phyloP scores from a whole-genome alignment of 345 rosid genomes.

The Populus simonii region DNA sequence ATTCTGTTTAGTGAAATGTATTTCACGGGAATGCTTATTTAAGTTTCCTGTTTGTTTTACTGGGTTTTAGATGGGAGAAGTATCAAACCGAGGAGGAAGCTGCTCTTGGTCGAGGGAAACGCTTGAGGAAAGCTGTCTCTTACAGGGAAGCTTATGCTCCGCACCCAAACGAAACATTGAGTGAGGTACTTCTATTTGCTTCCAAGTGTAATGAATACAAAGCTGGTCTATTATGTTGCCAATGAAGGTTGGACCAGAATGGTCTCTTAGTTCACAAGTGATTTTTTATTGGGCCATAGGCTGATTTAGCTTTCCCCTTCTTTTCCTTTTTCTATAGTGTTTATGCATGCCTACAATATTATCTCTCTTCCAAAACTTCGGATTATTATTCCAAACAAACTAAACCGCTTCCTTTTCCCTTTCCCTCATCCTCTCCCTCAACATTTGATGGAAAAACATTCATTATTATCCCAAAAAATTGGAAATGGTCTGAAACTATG shows the following conservation, averaged over 20 bases:
- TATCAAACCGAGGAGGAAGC: constrained; percentile 99
- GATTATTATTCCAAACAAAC: background rate
- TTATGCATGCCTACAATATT: background rate
- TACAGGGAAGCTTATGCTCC: constrained; percentile 89
- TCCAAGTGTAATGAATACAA: background rate
- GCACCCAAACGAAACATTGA: constrained; percentile 54
- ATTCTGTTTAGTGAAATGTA: background rate
- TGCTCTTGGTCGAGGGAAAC: constrained; percentile 97
- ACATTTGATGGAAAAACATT: background rate
- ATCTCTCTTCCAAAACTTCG: background rate
- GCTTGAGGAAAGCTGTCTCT: constrained; percentile 93
- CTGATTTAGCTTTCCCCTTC: background rate
- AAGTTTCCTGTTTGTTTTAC: constrained; percentile 17
- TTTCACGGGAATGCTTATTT: background rate
- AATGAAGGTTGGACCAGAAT: constrained; percentile 6
- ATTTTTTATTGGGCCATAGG: background rate
- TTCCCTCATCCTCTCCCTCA: background rate
- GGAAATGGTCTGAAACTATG: background rate
- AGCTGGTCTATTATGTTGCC: background rate
- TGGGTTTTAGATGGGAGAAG: constrained; percentile 83
- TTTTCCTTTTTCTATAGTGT: background rate
- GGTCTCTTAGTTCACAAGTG: background rate
- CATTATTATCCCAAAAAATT: background rate
- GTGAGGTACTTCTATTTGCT: constrained; percentile 53
- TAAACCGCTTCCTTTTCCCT: background rate